Evolutionary conservation across 352 stramenopile species (phyloP), one percentile per base, ranked within the genome.

Genomic region (Globisporangium spinosum): DNA sequence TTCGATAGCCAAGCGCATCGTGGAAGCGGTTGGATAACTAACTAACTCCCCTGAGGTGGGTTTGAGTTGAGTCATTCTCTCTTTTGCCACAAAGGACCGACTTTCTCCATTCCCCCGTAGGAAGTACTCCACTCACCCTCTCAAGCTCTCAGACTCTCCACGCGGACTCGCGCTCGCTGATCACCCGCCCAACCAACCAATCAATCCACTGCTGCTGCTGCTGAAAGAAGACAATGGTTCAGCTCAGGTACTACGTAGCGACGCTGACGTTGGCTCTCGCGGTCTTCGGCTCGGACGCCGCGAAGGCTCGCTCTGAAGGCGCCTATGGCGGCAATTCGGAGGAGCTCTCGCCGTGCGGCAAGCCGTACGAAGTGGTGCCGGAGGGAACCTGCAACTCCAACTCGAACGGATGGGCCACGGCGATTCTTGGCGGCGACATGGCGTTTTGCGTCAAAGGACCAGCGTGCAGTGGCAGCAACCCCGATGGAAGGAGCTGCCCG

Each of bases 11-110:
- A 40, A 40, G 34, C 34, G 34, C 34, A 40, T 8, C 34, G 10
- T 40, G 34, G 34, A 13, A 15, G 58, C 35, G 35, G 58, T 53
- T 63, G 35, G 12, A 63, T 54, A 63, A 63, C 35, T 10, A 47
- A 22, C 10, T 54, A 47, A 22, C 10, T 54, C 23, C 17, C n/a
- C 22, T 17, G 13, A 17, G 15, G 5, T 43, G 5, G 5, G 5
- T 9, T 62, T 27, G 25, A 43, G 34, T 13, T n/a, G 17, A 43
- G 32, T 22, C 57, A 63, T 63, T 54, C 58, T 23, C 58, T 35
- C 35, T 63, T 63, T 63, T 63, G 22, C 58, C 58, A 22, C 29
- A 63, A 63, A 63, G 58, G 58, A 63, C 58, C 25, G 7, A 27
- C 58, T 15, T 54, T 53, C 32, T 10, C 17, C 32, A 43, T 25